A percentile compares a stretch with the other conserved stretches of the same genome.
These are phyloP conservation scores for Calonectria crousiana DNA, from an alignment of 2,329 filamentous ascomycete genomes.

Conservation along the genomic window DNA sequence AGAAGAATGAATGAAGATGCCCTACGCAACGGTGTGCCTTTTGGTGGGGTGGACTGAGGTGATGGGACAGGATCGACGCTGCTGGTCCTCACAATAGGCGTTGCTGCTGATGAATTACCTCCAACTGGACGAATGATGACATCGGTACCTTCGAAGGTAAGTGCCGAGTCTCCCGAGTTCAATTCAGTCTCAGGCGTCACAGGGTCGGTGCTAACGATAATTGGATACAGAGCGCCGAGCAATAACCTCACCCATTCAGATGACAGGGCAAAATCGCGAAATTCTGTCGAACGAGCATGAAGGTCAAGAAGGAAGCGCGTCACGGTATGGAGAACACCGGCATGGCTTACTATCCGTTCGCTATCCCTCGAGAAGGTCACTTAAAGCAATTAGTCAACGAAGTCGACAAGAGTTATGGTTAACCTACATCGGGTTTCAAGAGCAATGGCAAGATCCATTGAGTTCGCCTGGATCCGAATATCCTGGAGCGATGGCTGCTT, in stretches of 20 bases:
- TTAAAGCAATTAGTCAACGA: conserved; percentile 33
- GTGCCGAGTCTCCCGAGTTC: conserved; percentile 82
- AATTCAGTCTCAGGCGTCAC: conserved; percentile 88
- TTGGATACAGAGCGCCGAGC: conserved; percentile 84
- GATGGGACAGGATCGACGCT: conserved; percentile 65
- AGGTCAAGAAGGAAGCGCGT: conserved; percentile 84
- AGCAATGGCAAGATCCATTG: conserved; percentile 75
- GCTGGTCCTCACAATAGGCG: conserved; percentile 81
- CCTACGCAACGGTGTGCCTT: conserved; percentile 76
- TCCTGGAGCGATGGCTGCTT: conserved; percentile 32
- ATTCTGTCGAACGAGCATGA: conserved; percentile 80
- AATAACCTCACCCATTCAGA: conserved; percentile 88
- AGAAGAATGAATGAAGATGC: conserved; percentile 94
- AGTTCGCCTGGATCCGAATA: conserved; percentile 62
- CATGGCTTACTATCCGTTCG: conserved; percentile 64
- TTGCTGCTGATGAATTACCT: conserved; percentile 64
- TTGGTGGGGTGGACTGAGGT: conserved; percentile 59
- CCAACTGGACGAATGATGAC: conserved; percentile 83
- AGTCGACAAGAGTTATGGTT: too few relatives aligned
- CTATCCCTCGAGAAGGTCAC: conserved; percentile 52
- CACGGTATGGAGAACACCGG: conserved; percentile 78
- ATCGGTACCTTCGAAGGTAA: conserved; percentile 88
- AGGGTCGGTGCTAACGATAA: conserved; percentile 87
- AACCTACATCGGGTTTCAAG: conserved; percentile 66
- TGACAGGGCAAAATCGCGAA: conserved; percentile 83